These are phyloP conservation scores for Boletus bicolor DNA, from an alignment of 768 basidiomycete species.

Conservation along the genomic window DNA sequence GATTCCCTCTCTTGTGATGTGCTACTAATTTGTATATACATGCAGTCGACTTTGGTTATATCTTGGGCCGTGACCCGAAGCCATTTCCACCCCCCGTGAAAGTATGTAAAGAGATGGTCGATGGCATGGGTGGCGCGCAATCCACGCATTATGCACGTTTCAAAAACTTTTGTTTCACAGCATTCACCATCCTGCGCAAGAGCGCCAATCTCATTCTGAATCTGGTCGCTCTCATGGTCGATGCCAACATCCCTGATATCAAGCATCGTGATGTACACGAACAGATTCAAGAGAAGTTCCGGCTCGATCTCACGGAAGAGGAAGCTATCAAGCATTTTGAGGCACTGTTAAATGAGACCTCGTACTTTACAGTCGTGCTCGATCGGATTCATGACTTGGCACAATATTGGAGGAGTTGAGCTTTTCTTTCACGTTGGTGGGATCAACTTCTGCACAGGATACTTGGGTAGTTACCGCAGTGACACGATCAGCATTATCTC, in stretches of 20 bases:
- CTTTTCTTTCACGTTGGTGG: background rate
- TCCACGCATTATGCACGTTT: conserved; percentile 96
- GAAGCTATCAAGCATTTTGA: conserved; percentile 98
- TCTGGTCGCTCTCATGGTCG: conserved; percentile 94
- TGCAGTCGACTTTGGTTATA: conserved; percentile 96
- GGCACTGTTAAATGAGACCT: conserved; percentile 87
- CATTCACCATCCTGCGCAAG: conserved; percentile 93
- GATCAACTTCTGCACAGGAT: background rate
- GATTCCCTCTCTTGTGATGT: background rate
- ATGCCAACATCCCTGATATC: conserved; percentile 97
- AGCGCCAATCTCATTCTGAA: conserved; percentile 97
- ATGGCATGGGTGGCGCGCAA: conserved; percentile 97
- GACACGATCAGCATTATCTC: too few relatives aligned
- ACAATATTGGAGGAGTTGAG: conserved; percentile 80
- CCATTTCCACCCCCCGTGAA: conserved; percentile 98
- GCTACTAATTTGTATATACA: conserved; percentile 9
- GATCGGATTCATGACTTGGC: conserved; percentile 92
- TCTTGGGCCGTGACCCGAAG: conserved; percentile 95
- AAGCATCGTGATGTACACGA: conserved; percentile 84
- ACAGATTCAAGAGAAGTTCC: conserved; percentile 95
- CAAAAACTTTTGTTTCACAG: conserved; percentile 97
- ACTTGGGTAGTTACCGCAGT: background rate
- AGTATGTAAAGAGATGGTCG: conserved; percentile 99
- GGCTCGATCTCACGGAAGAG: conserved; percentile 90
- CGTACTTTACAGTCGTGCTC: conserved; percentile 87